Conservation (phyloP, 495 filamentous ascomycete genomes). For the Neurospora sp. region DNA sequence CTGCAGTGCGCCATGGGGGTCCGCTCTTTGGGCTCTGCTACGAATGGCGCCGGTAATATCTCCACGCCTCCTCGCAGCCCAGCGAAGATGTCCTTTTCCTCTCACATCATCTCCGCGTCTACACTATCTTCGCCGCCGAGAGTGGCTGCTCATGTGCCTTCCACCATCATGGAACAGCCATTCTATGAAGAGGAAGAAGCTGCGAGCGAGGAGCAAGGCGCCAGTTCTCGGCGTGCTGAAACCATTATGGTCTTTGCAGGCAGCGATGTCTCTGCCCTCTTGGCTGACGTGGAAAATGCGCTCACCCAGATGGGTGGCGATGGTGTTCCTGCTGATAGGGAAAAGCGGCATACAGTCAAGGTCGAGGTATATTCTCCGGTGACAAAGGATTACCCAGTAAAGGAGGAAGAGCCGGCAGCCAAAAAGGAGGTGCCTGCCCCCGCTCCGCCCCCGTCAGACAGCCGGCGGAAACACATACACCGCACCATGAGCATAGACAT, state of each 20-base stretch:
- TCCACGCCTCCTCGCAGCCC: constrained; percentile 41
- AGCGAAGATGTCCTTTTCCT: constrained; percentile 22
- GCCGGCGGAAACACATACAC: constrained; percentile 21
- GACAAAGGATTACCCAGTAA: not conserved
- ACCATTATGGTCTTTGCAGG: constrained; percentile 62
- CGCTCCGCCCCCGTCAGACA: constrained; percentile 8
- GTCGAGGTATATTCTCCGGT: not conserved
- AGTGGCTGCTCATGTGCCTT: constrained; percentile 38
- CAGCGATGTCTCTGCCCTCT: constrained; percentile 50
- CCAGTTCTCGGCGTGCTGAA: constrained; percentile 32
- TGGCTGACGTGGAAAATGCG: constrained; percentile 51
- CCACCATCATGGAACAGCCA: constrained; percentile 37
- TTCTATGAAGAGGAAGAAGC: constrained; percentile 28
- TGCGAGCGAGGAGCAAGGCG: not conserved
- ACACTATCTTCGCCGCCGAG: constrained; percentile 33
- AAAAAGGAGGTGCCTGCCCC: not conserved
- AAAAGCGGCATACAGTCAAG: not conserved
- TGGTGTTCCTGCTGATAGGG: constrained; percentile 4
- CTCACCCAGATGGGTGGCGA: constrained; percentile 42
- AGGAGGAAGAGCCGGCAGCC: constrained; percentile 3
- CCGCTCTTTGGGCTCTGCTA: constrained; percentile 17
- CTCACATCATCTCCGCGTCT: constrained; percentile 13
- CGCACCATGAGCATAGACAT: constrained; percentile 33
- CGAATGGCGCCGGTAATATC: constrained; percentile 28
- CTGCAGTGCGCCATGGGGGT: constrained; percentile 33